Conservation (phyloP, 306 rosid genomes). For the Betula pendula region DNA sequence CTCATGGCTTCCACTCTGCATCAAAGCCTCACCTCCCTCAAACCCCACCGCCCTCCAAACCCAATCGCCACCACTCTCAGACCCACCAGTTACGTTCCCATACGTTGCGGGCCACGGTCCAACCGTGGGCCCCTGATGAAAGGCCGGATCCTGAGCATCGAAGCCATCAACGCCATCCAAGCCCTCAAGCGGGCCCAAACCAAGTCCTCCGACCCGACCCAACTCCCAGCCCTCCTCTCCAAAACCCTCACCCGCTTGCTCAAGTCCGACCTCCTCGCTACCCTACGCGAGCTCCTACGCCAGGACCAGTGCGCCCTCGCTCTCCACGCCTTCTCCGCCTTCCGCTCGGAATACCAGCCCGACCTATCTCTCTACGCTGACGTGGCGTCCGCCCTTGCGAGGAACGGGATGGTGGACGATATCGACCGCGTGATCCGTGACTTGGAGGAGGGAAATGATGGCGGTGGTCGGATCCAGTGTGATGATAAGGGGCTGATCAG, state of each 20-base stretch:
- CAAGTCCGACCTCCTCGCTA: conserved; percentile 71
- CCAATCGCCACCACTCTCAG: conserved; percentile 2
- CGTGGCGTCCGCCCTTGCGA: conserved; percentile 44
- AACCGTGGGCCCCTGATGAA: conserved; percentile 80
- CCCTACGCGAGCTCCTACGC: conserved; percentile 79
- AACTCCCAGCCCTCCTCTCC: conserved; percentile 35
- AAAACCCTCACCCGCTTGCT: conserved; percentile 66
- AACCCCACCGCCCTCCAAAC: conserved; percentile 25
- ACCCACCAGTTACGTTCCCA: conserved; percentile 24
- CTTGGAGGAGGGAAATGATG: conserved; percentile 40
- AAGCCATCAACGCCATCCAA: conserved; percentile 95
- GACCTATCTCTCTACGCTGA: conserved; percentile 59
- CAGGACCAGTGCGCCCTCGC: conserved; percentile 72
- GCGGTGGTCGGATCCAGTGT: conserved; percentile 29
- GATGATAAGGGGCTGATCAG: conserved; percentile 59
- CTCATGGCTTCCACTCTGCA: conserved; percentile 60
- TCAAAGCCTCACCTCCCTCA: conserved; percentile 45
- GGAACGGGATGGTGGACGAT: conserved; percentile 46
- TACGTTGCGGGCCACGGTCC: conserved; percentile 83
- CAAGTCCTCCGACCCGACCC: conserved; percentile 51
- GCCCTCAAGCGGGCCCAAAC: conserved; percentile 72
- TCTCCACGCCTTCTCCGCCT: conserved; percentile 56
- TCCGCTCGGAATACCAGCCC: conserved; percentile 69
- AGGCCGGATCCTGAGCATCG: conserved; percentile 84
- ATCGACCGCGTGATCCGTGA: conserved; percentile 64